Evolutionary conservation across 768 basidiomycete genomes (phyloP).

Genomic region (Lentinula detonsa): DNA sequence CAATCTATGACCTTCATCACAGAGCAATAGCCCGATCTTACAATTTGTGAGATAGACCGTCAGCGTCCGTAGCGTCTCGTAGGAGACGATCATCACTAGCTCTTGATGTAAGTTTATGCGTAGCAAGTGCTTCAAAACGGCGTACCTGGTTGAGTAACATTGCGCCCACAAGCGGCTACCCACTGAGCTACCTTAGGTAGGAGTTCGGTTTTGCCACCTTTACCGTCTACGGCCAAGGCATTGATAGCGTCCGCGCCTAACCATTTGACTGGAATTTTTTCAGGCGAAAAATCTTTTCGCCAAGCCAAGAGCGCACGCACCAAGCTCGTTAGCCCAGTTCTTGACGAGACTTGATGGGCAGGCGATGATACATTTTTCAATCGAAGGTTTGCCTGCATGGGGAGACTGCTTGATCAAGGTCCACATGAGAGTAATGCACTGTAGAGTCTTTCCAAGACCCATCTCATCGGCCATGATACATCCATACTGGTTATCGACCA

Average conservation of each 20-base stretch:
- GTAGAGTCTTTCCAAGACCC: conserved; percentile 95
- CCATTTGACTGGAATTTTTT: conserved; percentile 74
- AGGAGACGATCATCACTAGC: conserved; percentile 96
- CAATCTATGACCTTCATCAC: conserved; percentile 94
- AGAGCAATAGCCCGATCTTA: conserved; percentile 86
- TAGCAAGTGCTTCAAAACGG: background rate
- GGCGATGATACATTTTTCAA: conserved; percentile 96
- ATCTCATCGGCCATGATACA: conserved; percentile 99
- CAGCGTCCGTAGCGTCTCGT: conserved; percentile 87
- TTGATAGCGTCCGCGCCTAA: conserved; percentile 78
- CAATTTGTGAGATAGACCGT: conserved; percentile 71
- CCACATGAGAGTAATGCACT: conserved; percentile 95
- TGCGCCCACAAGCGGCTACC: conserved; percentile 84
- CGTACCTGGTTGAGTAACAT: conserved; percentile 86
- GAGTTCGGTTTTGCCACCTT: conserved; percentile 79
- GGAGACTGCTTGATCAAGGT: conserved; percentile 95
- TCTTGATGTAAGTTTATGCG: background rate
- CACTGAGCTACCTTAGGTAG: conserved; percentile 79
- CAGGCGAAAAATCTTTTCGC: background rate
- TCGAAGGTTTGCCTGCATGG: conserved; percentile 74
- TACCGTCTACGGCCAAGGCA: conserved; percentile 89
- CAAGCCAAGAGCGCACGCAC: conserved; percentile 30
- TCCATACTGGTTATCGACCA: conserved; percentile 84
- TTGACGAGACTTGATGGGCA: conserved; percentile 96
- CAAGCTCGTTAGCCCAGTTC: conserved; percentile 97